These are phyloP conservation scores for Picocystis salinarum DNA, from an alignment of 139 green algal species.

Conservation along the genomic window DNA sequence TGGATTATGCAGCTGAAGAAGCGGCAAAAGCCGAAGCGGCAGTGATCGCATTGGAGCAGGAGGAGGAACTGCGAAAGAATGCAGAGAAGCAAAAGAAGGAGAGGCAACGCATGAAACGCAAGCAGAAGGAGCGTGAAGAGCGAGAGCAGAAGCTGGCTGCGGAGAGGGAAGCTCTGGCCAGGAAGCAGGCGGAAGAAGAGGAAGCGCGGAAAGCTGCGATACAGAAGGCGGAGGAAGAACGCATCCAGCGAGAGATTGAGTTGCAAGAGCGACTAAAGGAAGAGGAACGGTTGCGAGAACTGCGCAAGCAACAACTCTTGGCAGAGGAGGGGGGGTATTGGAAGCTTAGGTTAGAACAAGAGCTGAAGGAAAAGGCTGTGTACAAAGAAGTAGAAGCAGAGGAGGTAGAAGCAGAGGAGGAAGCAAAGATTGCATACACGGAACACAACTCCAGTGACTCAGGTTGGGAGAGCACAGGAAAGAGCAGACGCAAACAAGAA, in stretches of 20 bases:
- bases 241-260: slow-evolving; percentile 9
- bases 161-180: slow-evolving; percentile 11
- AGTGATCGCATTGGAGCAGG: slow-evolving; percentile 55
- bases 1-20: slow-evolving; percentile 25
- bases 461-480: too few relatives aligned
- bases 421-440: too few relatives aligned
- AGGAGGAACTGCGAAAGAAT: slow-evolving; percentile 7
- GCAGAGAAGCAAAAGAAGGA: slow-evolving; percentile 9
- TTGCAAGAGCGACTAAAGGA: slow-evolving; percentile 9
- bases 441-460: too few relatives aligned
- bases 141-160: slow-evolving; percentile 15
- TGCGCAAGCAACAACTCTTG: too few relatives aligned
- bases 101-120: slow-evolving; percentile 15
- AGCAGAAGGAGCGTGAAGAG: slow-evolving; percentile 20
- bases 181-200: slow-evolving; percentile 1
- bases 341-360: too few relatives aligned
- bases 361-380: too few relatives aligned
- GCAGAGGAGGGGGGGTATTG: slow-evolving; percentile 53
- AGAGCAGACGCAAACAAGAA: too few relatives aligned
- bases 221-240: slow-evolving; percentile 7
- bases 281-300: too few relatives aligned
- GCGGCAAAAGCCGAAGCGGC: slow-evolving; percentile 46
- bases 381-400: too few relatives aligned
- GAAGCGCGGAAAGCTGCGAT: slow-evolving; percentile 4
- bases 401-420: too few relatives aligned